Conservation (phyloP, 163 green algal genomes). For the Coccomyxa subellipsoidea region DNA sequence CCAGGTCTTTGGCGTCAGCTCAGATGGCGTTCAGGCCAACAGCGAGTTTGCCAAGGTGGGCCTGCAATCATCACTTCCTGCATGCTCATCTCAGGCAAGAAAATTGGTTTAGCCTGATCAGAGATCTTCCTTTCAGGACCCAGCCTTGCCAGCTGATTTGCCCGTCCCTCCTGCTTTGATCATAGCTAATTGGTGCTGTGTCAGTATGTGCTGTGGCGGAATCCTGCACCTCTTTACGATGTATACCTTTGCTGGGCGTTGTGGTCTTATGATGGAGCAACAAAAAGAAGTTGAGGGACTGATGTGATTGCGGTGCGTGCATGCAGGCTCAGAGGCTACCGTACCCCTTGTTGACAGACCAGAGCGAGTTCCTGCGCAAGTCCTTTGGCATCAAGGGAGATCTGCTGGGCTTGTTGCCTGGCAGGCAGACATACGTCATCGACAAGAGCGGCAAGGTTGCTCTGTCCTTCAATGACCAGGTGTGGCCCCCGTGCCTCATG, state of each 20-base stretch:
- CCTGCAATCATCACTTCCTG: neutral
- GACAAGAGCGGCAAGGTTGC: slow-evolving; percentile 26
- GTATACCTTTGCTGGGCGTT: no score
- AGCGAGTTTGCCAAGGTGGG: slow-evolving; percentile 23
- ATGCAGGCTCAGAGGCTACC: slow-evolving; percentile 19
- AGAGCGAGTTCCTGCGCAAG: slow-evolving; percentile 28
- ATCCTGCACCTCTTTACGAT: no score
- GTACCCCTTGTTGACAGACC: slow-evolving; percentile 28
- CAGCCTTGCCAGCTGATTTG: no score
- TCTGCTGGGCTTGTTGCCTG: slow-evolving; percentile 8
- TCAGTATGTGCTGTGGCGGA: no score
- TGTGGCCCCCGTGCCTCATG: slow-evolving; percentile 11
- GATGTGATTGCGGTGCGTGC: neutral
- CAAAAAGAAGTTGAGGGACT: no score
- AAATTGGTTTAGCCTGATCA: no score
- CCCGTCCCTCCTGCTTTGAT: no score
- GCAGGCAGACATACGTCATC: slow-evolving; percentile 30
- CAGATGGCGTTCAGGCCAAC: slow-evolving; percentile 21
- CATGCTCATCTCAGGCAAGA: no score
- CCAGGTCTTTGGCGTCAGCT: slow-evolving; percentile 29
- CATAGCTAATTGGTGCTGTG: no score
- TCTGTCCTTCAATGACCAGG: slow-evolving; percentile 29
- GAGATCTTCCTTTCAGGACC: no score
- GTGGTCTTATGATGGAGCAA: no score
- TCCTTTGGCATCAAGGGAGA: slow-evolving; percentile 34